These are phyloP conservation scores for Cyclotella choctawhatcheeana DNA, from an alignment of 108 stramenopile species.

Conservation along the genomic window DNA sequence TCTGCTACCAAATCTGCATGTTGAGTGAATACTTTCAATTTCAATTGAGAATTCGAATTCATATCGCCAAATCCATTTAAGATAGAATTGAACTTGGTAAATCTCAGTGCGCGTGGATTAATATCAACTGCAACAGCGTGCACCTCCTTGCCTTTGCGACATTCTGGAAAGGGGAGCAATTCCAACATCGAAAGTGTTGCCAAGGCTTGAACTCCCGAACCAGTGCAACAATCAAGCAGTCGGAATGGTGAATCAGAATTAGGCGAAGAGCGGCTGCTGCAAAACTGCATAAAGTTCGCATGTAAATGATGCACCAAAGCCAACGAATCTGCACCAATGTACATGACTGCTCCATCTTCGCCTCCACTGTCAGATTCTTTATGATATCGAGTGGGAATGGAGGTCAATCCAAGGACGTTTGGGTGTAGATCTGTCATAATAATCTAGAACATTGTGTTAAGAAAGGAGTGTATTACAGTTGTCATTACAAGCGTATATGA, in stretches of 20 bases:
- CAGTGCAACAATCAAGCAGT: slow-evolving; percentile 72
- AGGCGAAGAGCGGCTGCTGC: not conserved
- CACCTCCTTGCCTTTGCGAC: slow-evolving; percentile 8
- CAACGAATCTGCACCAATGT: slow-evolving; percentile 86
- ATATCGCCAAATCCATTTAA: slow-evolving; percentile 59
- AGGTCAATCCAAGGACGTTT: slow-evolving; percentile 60
- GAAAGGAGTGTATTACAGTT: too few relatives aligned
- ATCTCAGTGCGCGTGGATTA: slow-evolving; percentile 71
- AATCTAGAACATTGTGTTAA: too few relatives aligned
- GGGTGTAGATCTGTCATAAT: slow-evolving; percentile 86
- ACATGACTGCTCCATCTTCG: slow-evolving; percentile 75
- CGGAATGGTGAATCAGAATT: slow-evolving; percentile 13
- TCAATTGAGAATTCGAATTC: not conserved
- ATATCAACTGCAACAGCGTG: slow-evolving; percentile 65
- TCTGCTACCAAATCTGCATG: slow-evolving; percentile 46
- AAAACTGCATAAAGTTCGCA: slow-evolving; percentile 24
- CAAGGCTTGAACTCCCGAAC: slow-evolving; percentile 82
- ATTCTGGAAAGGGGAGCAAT: slow-evolving; percentile 1
- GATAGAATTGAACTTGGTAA: slow-evolving; percentile 64
- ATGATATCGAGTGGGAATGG: slow-evolving; percentile 37
- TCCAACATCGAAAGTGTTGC: slow-evolving; percentile 43
- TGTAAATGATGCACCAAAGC: slow-evolving; percentile 76
- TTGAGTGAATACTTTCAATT: slow-evolving; percentile 18
- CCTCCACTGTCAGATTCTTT: not conserved
- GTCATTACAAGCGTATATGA: too few relatives aligned